Evolutionary conservation across 768 basidiomycete genomes (phyloP), one percentile per base, ranked within the genome.

Genomic region (Trametes maxima): DNA sequence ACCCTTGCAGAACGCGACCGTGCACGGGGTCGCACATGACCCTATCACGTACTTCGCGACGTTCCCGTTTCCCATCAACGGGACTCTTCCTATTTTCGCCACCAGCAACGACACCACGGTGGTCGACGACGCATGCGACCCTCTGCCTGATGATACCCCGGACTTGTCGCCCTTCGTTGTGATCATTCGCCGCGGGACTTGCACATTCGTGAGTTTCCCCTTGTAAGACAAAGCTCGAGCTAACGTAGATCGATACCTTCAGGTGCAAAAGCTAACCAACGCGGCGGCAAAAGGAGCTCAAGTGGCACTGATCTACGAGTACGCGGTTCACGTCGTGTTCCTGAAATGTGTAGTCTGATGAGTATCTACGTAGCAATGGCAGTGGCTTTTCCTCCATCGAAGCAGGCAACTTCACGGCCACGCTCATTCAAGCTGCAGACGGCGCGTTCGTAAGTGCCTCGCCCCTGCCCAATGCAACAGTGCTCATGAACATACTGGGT

Each of bases 141-240:
- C 83, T 2, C 75, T 87, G 0, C 82, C 86, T 4, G 79, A 76
- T 54, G 71, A 66, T 37, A 82, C 82, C 0, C 82, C 83, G 3
- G 81, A 89, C 69, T 76, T 90, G 2, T 79, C 80, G 2, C 68
- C 70, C 14, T 83, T 79, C 56, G 68, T 89, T 16, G 80, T 84
- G 12, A 69, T 91, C 25, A 76, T 89, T 43, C 80, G 83, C 24
- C 76, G 85, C 33, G 88, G 87, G 0, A 79, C 76, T 4, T 89
- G 88, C 69, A 72, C 81, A 0, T 82, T 86, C 52, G 81, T 84
- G 49, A 66, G 78, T 55, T 44, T 25, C 13, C 36, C 16, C 39
- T n/a, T 19, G 42, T 35, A 6, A 2, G 44, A 16, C 24, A 22
- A 22, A 3, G 19, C 36, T 13, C 3, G 17, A 4, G 21, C 44